These are phyloP conservation scores for Cucumis variabilis DNA, from an alignment of 331 rosid species.

Conservation along the genomic window DNA sequence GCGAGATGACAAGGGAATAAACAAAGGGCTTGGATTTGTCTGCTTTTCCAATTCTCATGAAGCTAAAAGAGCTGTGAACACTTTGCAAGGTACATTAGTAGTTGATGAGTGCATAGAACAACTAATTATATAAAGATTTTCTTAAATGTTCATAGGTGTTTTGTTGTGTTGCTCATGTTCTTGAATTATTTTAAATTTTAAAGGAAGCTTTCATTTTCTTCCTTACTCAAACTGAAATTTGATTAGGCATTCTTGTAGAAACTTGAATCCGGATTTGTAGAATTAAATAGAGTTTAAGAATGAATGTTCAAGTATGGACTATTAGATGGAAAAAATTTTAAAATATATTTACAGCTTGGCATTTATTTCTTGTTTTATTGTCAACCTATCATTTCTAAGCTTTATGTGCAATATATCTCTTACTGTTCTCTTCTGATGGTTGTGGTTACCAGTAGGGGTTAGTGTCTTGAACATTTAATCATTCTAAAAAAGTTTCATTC, in stretches of 20 bases:
- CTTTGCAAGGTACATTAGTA: conserved; percentile 70
- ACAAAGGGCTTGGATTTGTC: conserved; percentile 92
- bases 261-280: background rate
- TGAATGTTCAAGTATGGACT: background rate
- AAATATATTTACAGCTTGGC: background rate
- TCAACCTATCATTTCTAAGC: background rate
- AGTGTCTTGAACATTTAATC: conserved; percentile 40
- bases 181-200: background rate
- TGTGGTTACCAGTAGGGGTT: background rate
- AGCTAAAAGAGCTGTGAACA: conserved; percentile 83
- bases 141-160: background rate
- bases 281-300: background rate
- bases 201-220: background rate
- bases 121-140: background rate
- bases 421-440: background rate
- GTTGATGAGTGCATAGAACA: background rate
- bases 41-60: conserved; percentile 88
- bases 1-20: conserved; percentile 78
- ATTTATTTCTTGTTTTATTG: conserved; percentile 24
- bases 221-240: background rate
- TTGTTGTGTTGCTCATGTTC: background rate
- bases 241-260: background rate
- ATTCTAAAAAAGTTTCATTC: conserved; percentile 24
- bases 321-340: background rate
- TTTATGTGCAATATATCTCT: background rate